Conservation (phyloP, 371 early-diverging fungal genomes). For the Blastocladiella emersonii region DNA sequence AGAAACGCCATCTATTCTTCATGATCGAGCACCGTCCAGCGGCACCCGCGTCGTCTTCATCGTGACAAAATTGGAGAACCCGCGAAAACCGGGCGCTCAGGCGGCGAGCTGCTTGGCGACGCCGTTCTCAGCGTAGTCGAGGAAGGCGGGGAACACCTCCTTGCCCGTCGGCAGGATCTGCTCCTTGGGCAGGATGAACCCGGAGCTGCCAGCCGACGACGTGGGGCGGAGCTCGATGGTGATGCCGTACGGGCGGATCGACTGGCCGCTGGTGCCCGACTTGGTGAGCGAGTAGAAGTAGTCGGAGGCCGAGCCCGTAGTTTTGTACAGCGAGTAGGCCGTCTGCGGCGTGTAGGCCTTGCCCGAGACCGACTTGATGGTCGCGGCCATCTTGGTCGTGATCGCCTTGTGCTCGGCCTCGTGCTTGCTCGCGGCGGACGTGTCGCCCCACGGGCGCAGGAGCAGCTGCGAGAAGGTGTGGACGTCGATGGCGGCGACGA, state of each 20-base stretch:
- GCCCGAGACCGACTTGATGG: not conserved
- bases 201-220: not conserved
- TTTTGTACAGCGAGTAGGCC: not conserved
- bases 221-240: not conserved
- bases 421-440: not conserved
- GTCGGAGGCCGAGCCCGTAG: not conserved
- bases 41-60: too few relatives aligned
- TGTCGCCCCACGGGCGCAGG: slow-evolving; percentile 4
- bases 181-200: not conserved
- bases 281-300: not conserved
- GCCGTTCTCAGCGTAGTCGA: not conserved
- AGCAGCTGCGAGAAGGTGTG: slow-evolving; percentile 21
- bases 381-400: not conserved
- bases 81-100: not conserved
- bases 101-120: not conserved
- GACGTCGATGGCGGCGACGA: slow-evolving; percentile 20
- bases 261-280: not conserved
- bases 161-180: not conserved
- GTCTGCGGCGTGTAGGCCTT: not conserved
- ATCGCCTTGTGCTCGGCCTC: not conserved
- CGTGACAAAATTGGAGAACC: not conserved
- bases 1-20: too few relatives aligned
- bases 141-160: not conserved
- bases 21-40: too few relatives aligned
- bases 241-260: not conserved